Base-by-base conservation (phyloP, 768 basidiomycete genomes). In the Amanita jacksonii region DNA sequence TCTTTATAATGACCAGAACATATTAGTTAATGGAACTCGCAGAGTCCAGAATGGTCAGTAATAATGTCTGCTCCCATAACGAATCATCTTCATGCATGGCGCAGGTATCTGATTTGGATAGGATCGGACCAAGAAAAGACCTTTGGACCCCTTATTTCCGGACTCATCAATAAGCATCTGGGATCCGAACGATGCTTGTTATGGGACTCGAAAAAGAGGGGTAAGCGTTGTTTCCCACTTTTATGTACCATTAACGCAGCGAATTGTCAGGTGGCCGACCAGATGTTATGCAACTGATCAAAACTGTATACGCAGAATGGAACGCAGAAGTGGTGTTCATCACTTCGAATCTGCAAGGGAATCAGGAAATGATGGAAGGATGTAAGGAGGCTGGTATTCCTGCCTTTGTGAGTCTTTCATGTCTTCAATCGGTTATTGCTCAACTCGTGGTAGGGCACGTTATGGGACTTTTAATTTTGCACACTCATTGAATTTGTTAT, bases 101-200 rank as follows among this genome's bases (percentile, higher is more conserved):
- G 31, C 51, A 85, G 82, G 83, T 85, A 77, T 57, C 68, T 86
- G 32, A 85, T 88, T 50, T 88, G 85, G 85, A 85, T 85, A 54
- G 77, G 85, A 32, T 86, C 85, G 35, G 81, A 86, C 57, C 85
- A 87, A 58, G 85, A 84, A 57, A 85, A 83, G 63, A 88, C 86
- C 2, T 88, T 89, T 52, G 86, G 86, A 2, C 79, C 82, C 18
- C 88, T 84, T 16, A 85, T 89, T 45, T 72, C 77, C 45, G 74
- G 73, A 22, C 70, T 89, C 31, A 85, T 89, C 50, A 73, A 74
- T 49, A 67, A 70, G 45, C 74, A 83, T 53, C 56, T 89, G 7
- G 76, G 72, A 12, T 79, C 83, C 8, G 81, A 85, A 48, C 79
- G 85, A 19, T 68, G 77, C 32, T 75, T 76, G 4, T 68, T 89